phyloP scores from a whole-genome alignment of 2,329 filamentous ascomycete species.

The Salinomyces thailandicus region DNA sequence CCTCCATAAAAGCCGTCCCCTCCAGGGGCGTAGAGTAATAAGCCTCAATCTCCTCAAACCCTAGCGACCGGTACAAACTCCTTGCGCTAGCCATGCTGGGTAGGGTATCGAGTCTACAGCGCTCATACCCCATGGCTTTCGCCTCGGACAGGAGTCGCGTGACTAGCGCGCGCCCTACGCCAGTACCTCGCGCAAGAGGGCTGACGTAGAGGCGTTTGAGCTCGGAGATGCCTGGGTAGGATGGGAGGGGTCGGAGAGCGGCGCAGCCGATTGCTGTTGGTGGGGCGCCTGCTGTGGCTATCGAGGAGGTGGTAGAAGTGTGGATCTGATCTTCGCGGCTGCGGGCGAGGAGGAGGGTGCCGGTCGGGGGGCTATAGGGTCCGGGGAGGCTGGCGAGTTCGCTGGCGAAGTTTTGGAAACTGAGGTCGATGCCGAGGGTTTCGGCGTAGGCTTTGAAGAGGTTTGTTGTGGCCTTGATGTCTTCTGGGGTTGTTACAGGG shows the following conservation, averaged over 20 bases:
- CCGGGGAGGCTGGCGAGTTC: slow-evolving; percentile 46
- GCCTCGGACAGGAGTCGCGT: slow-evolving; percentile 37
- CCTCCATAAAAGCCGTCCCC: slow-evolving; percentile 43
- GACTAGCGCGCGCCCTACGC: slow-evolving; percentile 41
- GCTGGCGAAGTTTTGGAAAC: slow-evolving; percentile 45
- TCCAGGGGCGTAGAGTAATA: slow-evolving; percentile 49
- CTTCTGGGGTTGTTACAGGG: slow-evolving; percentile 31
- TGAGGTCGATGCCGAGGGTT: slow-evolving; percentile 44
- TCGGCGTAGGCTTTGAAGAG: slow-evolving; percentile 33
- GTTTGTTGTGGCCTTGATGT: slow-evolving; percentile 27
- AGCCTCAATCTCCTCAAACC: slow-evolving; percentile 41
- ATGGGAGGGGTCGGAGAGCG: slow-evolving; percentile 34
- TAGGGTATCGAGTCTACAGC: slow-evolving; percentile 48
- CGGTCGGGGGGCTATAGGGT: slow-evolving; percentile 40
- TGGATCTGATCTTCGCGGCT: slow-evolving; percentile 8
- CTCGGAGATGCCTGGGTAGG: slow-evolving; percentile 26
- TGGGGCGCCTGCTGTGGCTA: neutral
- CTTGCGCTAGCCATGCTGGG: slow-evolving; percentile 42
- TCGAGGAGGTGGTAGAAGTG: no score
- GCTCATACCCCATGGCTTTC: slow-evolving; percentile 38
- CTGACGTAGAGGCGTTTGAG: slow-evolving; percentile 49
- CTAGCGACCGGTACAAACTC: slow-evolving; percentile 39
- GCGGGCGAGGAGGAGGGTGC: slow-evolving; percentile 41
- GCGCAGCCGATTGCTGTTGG: slow-evolving; percentile 39
- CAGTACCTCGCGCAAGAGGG: slow-evolving; percentile 38